Evolutionary conservation across 1,139 yeast genomes (phyloP), one percentile per base, ranked within the genome.

Genomic region (Zhuliangozyma blackwelliae): DNA sequence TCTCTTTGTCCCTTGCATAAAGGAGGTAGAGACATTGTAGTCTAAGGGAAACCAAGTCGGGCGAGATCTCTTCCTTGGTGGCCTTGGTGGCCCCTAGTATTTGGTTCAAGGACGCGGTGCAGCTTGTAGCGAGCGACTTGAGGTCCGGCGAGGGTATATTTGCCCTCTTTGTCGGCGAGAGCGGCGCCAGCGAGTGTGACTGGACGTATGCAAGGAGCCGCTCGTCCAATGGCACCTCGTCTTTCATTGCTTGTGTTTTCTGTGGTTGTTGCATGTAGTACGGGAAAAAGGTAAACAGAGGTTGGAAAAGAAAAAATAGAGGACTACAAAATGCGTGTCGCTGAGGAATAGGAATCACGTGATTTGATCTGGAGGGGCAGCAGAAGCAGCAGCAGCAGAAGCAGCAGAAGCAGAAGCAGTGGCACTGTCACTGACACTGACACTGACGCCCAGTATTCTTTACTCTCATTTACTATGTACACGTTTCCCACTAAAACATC

Each of bases 401-500:
- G n/a, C n/a, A n/a, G n/a, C n/a, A n/a, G n/a, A n/a, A n/a, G n/a
- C n/a, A n/a, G n/a, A n/a, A n/a, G n/a, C n/a, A n/a, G n/a, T n/a
- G n/a, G n/a, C n/a, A n/a, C n/a, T n/a, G n/a, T n/a, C n/a, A n/a
- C n/a, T n/a, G n/a, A n/a, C n/a, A n/a, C n/a, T n/a, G n/a, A n/a
- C n/a, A n/a, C n/a, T n/a, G n/a, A n/a, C n/a, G n/a, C n/a, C n/a
- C n/a, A n/a, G n/a, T n/a, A n/a, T n/a, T n/a, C n/a, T n/a, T n/a
- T n/a, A n/a, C n/a, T n/a, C n/a, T n/a, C n/a, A n/a, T n/a, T n/a
- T n/a, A n/a, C n/a, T n/a, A n/a, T n/a, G n/a, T n/a, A n/a, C n/a
- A n/a, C n/a, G n/a, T n/a, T n/a, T n/a, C n/a, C 8, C 19, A n/a
- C 28, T 50, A 59, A 42, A 59, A 59, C 29, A 52, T 54, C 43